Base-by-base conservation (phyloP, 768 basidiomycete species). In the Neoboletus subvelutipes region DNA sequence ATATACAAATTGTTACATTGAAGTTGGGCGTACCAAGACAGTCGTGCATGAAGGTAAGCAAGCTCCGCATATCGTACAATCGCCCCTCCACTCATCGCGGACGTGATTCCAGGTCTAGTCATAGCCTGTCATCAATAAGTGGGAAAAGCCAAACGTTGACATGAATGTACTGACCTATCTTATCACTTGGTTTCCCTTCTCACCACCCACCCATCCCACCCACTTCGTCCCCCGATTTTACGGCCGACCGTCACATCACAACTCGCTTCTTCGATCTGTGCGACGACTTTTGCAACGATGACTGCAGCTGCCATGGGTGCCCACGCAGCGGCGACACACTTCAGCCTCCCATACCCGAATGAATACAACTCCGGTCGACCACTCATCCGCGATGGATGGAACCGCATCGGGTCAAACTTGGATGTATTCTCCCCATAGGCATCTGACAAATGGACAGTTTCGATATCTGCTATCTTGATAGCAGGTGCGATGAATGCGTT, bases 221-320 rank as follows among this genome's bases (percentile, higher is more conserved):
- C 81, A 18, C 73, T 74, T 37, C 84, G 65, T 22, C 73, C 73
- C 20, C 83, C 83, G 17, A 72, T 56, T 11, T 47, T 53, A 0
- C 2, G 43, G 3, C 64, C 48, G 34, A 45, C 5, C 12, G 34
- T 49, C 75, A 64, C 39, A 12, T 22, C 52, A 64, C 50, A 71
- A 1, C 60, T 48, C 0, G 54, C 57, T 1, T 64, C 69, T 10
- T 73, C 65, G 13, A 78, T 45, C n/a, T 69, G 65, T 8, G 70
- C 62, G 0, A 83, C 56, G 0, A 83, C 59, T 4, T 76, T 76
- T 2, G 75, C 82, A 5, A 73, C 73, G 5, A 86, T 76, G 0
- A 83, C 53, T 0, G 72, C 84, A 1, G 78, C 80, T 0, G 83
- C 83, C 64, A 80, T 75, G 0, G 85, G 85, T 2, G 85, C 85